Evolutionary conservation across 176 grass and related monocot species (phyloP).

Genomic region (Musa acuminata): DNA sequence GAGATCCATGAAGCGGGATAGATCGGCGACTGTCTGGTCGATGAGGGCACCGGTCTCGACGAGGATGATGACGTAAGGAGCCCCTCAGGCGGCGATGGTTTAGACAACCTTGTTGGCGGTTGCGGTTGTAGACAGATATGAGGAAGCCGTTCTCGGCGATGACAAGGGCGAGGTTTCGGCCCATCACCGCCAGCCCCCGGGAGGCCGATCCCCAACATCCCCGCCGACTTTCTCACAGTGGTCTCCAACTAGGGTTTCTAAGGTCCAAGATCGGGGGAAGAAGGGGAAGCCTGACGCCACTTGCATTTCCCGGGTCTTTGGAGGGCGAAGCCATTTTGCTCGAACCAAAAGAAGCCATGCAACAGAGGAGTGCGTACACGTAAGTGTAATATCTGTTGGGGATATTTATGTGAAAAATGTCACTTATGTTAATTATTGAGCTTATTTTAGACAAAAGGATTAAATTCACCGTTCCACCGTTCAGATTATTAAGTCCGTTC

Average conservation of each 20-base stretch:
- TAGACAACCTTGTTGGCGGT: background rate
- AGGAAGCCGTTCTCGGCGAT: constrained; percentile 9
- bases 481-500: background rate
- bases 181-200: constrained; percentile 2
- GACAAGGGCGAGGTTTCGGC: constrained; percentile 1
- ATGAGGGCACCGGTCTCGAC: constrained; percentile 1
- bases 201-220: background rate
- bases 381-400: no score
- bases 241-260: background rate
- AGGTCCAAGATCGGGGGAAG: no score
- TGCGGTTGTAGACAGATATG: constrained; percentile 5
- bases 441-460: no score
- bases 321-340: no score
- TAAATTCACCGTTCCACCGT: background rate
- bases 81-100: background rate
- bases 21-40: constrained; percentile 1
- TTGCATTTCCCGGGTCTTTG: no score
- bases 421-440: no score
- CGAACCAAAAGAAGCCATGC: no score
- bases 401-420: no score
- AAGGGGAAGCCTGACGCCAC: no score
- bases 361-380: no score
- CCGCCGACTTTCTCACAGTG: background rate
- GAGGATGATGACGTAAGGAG: background rate
- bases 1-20: constrained; percentile 1